Conservation (phyloP, 805 yeast genomes). For the fission yeast (Schizosaccharomyces pombe) region DNA sequence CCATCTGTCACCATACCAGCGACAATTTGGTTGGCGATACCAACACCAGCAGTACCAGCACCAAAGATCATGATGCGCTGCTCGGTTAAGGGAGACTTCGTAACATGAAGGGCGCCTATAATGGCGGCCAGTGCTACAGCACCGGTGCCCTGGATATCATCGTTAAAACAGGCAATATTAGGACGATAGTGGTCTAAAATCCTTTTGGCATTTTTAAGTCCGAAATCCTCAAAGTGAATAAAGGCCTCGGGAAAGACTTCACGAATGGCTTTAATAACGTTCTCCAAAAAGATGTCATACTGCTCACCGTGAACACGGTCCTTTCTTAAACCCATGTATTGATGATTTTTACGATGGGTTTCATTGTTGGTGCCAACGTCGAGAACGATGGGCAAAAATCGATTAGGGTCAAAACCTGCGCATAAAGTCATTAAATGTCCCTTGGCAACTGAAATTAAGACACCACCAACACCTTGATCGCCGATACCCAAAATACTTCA, state of each 20-base stretch:
- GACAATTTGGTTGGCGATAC: slow-evolving; percentile 83
- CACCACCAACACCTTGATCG: slow-evolving; percentile 94
- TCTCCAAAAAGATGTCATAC: slow-evolving; percentile 65
- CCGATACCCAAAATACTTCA: slow-evolving; percentile 90
- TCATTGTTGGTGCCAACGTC: slow-evolving; percentile 90
- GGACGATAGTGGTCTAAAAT: slow-evolving; percentile 54
- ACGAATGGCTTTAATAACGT: slow-evolving; percentile 49
- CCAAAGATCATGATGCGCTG: slow-evolving; percentile 47
- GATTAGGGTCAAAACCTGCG: slow-evolving; percentile 89
- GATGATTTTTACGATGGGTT: slow-evolving; percentile 51
- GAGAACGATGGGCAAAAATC: slow-evolving; percentile 71
- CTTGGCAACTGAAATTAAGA: slow-evolving; percentile 78
- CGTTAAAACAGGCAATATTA: slow-evolving; percentile 71
- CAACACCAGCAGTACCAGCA: slow-evolving; percentile 93
- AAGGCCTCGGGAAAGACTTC: slow-evolving; percentile 71
- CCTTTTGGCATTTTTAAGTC: slow-evolving; percentile 72
- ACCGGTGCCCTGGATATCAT: slow-evolving; percentile 97
- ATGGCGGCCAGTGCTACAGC: slow-evolving; percentile 93
- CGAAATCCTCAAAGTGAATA: slow-evolving; percentile 90
- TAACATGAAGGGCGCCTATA: slow-evolving; percentile 63
- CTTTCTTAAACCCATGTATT: slow-evolving; percentile 80
- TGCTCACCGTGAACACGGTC: slow-evolving; percentile 66
- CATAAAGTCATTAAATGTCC: slow-evolving; percentile 87
- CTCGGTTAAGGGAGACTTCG: slow-evolving; percentile 27
- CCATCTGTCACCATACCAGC: slow-evolving; percentile 74